A percentile compares a stretch with the other conserved stretches of the same genome.
Conservation (phyloP, 2,329 filamentous ascomycete genomes). For the Calonectria leucothoes region DNA sequence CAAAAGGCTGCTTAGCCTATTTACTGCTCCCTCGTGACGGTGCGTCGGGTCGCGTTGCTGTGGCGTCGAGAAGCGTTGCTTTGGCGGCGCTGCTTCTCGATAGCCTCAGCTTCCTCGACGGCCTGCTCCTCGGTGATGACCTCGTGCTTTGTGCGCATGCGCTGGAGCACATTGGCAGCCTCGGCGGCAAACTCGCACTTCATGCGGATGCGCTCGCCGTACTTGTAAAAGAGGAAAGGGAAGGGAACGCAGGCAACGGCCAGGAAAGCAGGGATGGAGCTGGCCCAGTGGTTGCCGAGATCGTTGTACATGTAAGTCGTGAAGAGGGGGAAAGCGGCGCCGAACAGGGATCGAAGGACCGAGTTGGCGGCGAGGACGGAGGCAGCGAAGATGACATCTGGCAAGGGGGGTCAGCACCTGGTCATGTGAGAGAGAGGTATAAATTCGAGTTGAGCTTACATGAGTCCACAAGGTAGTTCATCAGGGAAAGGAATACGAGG, state of each 20-base stretch:
- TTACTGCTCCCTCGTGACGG: slow-evolving; percentile 30
- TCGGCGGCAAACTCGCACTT: slow-evolving; percentile 78
- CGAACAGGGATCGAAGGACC: slow-evolving; percentile 78
- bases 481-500: slow-evolving; percentile 73
- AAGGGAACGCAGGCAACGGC: slow-evolving; percentile 78
- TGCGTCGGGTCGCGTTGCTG: slow-evolving; percentile 31
- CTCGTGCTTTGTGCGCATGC: slow-evolving; percentile 50
- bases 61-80: slow-evolving; percentile 31
- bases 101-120: slow-evolving; percentile 35
- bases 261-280: slow-evolving; percentile 78
- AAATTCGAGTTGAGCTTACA: slow-evolving; percentile 47
- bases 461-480: slow-evolving; percentile 76
- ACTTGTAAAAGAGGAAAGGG: slow-evolving; percentile 81
- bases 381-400: slow-evolving; percentile 79
- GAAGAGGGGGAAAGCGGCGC: slow-evolving; percentile 79
- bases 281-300: slow-evolving; percentile 82
- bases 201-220: slow-evolving; percentile 71
- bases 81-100: slow-evolving; percentile 40
- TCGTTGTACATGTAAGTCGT: slow-evolving; percentile 68
- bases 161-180: slow-evolving; percentile 69
- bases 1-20: background rate
- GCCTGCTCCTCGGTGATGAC: slow-evolving; percentile 44
- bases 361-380: slow-evolving; percentile 79
- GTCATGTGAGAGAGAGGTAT: background rate
- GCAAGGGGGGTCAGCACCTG: slow-evolving; percentile 26